Conservation (phyloP, 495 filamentous ascomycete species). For the Tuber indicum region DNA sequence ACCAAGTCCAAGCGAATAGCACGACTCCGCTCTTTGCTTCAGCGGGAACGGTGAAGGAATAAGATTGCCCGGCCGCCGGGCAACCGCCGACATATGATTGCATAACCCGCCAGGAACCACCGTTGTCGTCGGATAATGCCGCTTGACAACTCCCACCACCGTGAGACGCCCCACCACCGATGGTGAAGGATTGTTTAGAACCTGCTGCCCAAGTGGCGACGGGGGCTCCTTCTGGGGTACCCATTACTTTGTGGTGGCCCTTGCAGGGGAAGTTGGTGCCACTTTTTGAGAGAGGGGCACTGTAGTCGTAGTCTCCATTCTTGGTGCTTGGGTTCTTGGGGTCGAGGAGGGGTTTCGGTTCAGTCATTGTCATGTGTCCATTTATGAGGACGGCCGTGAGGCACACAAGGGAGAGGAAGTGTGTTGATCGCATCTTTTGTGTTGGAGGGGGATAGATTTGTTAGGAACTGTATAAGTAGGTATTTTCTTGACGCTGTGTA, state of each 20-base stretch:
- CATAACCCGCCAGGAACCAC: conserved; percentile 57
- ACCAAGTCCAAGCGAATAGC: conserved; percentile 57
- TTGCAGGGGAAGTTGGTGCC: conserved; percentile 61
- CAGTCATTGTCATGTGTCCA: conserved; percentile 57
- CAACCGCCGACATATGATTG: conserved; percentile 60
- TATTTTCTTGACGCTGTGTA: background rate
- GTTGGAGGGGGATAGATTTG: background rate
- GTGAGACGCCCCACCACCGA: conserved; percentile 51
- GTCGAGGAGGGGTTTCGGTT: conserved; percentile 52
- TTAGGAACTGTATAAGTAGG: background rate
- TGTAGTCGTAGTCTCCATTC: conserved; percentile 53
- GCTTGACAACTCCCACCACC: conserved; percentile 62
- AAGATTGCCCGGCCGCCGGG: conserved; percentile 47
- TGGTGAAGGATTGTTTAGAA: conserved; percentile 52
- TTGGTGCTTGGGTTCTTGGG: conserved; percentile 48
- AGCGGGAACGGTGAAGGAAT: conserved; percentile 58
- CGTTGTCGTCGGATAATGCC: conserved; percentile 57
- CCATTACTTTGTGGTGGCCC: conserved; percentile 53
- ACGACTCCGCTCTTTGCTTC: conserved; percentile 44
- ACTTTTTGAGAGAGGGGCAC: conserved; percentile 48
- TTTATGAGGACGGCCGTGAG: conserved; percentile 12
- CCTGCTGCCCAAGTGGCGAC: conserved; percentile 54
- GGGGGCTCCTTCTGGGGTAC: conserved; percentile 45
- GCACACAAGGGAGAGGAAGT: background rate
- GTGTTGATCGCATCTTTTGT: background rate